Conservation (phyloP, 495 filamentous ascomycete species). For the Penicillium tannophilum region DNA sequence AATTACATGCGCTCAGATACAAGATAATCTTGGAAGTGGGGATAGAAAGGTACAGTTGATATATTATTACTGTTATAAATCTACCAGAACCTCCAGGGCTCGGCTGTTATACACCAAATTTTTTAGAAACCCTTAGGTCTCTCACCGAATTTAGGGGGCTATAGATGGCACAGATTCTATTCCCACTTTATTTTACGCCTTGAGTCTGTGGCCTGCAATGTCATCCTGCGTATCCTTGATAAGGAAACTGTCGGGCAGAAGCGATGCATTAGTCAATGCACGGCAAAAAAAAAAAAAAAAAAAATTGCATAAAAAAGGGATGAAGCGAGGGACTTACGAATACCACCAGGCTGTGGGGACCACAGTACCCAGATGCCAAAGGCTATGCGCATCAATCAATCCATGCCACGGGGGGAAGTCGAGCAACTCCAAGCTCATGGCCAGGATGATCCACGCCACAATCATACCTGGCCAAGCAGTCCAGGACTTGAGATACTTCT, state of each 20-base stretch:
- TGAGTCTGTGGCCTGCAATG: slow-evolving; percentile 55
- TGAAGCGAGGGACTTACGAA: slow-evolving; percentile 63
- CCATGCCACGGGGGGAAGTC: slow-evolving; percentile 89
- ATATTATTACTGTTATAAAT: slow-evolving; percentile 13
- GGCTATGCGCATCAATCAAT: slow-evolving; percentile 86
- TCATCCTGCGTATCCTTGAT: slow-evolving; percentile 79
- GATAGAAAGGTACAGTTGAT: slow-evolving; percentile 5
- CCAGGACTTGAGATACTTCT: slow-evolving; percentile 68
- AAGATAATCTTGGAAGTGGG: slow-evolving; percentile 6
- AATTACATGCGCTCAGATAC: slow-evolving; percentile 11
- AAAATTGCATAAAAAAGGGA: slow-evolving; percentile 7
- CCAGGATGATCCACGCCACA: slow-evolving; percentile 87
- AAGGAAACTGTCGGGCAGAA: slow-evolving; percentile 61
- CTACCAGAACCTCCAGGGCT: slow-evolving; percentile 15
- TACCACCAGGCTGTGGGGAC: slow-evolving; percentile 91
- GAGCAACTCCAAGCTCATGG: slow-evolving; percentile 92
- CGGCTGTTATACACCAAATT: slow-evolving; percentile 17
- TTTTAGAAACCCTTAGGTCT: neutral
- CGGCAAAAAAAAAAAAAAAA: neutral
- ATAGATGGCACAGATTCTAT: slow-evolving; percentile 1
- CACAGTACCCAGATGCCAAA: slow-evolving; percentile 96
- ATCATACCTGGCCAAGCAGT: slow-evolving; percentile 89
- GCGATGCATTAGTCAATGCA: slow-evolving; percentile 24
- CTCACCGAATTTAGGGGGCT: slow-evolving; percentile 8
- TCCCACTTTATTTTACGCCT: slow-evolving; percentile 38